Evolutionary conservation across 2,329 filamentous ascomycete species (phyloP).

Genomic region (Tricladium varicosporioides): DNA sequence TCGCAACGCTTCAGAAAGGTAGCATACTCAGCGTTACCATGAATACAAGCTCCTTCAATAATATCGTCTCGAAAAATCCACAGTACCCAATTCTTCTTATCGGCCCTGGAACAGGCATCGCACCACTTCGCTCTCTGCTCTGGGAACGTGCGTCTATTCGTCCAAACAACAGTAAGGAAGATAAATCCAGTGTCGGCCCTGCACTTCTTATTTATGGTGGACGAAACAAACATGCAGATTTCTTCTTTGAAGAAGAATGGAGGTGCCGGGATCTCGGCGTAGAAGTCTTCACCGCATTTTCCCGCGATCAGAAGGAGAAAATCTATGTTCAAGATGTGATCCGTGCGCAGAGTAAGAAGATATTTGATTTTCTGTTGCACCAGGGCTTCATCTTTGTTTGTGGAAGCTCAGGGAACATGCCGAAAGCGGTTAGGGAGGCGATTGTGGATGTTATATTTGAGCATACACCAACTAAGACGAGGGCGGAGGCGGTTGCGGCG

Average conservation of each 20-base stretch:
- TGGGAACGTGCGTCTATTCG: slow-evolving; percentile 57
- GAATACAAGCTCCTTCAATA: slow-evolving; percentile 48
- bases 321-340: slow-evolving; percentile 59
- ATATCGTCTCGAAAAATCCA: slow-evolving; percentile 40
- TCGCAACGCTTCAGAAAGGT: slow-evolving; percentile 58
- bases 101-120: slow-evolving; percentile 82
- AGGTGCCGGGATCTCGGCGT: slow-evolving; percentile 45
- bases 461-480: slow-evolving; percentile 26
- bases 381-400: slow-evolving; percentile 47
- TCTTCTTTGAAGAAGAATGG: slow-evolving; percentile 82
- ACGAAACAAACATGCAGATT: slow-evolving; percentile 72
- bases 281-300: slow-evolving; percentile 64
- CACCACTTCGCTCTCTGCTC: slow-evolving; percentile 79
- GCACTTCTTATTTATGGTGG: slow-evolving; percentile 78
- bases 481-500: slow-evolving; percentile 53
- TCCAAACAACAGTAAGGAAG: slow-evolving; percentile 29
- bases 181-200: slow-evolving; percentile 32
- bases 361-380: too few relatives aligned
- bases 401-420: slow-evolving; percentile 66
- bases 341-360: not conserved
- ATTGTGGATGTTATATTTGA: slow-evolving; percentile 57
- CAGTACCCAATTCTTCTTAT: slow-evolving; percentile 66
- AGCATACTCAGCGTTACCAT: slow-evolving; percentile 59
- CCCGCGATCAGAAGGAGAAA: slow-evolving; percentile 63
- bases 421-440: slow-evolving; percentile 64